phyloP scores from a whole-genome alignment of 73 alveolate genomes.

The Paramecium sonneborni region DNA sequence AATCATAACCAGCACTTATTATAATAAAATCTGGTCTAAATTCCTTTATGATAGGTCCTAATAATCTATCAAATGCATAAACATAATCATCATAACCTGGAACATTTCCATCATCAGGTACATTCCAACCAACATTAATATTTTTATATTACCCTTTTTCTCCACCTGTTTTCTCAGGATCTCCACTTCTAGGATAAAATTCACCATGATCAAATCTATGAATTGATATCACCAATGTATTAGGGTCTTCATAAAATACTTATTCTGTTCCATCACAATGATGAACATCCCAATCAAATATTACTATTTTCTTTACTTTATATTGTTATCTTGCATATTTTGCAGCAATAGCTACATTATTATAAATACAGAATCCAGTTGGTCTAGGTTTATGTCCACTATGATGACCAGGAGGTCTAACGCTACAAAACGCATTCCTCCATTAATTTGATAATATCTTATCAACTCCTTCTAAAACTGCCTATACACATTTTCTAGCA shows the following conservation, averaged over 20 bases:
- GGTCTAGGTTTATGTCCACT: conserved; percentile 76
- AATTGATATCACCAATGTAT: conserved; percentile 88
- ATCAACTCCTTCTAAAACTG: conserved; percentile 51
- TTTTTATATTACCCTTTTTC: conserved; percentile 87
- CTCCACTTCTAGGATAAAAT: conserved; percentile 88
- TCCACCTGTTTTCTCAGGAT: conserved; percentile 81
- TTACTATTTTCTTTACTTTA: conserved; percentile 79
- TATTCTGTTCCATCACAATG: conserved; percentile 99
- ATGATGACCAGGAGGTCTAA: conserved; percentile 99
- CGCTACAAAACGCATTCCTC: conserved; percentile 50
- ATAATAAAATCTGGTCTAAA: conserved; percentile 95
- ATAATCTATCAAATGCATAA: conserved; percentile 86
- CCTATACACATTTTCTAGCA: conserved; percentile 52
- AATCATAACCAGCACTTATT: conserved; percentile 98
- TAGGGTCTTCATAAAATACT: conserved; percentile 86
- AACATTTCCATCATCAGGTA: conserved; percentile 67
- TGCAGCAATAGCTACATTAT: conserved; percentile 97
- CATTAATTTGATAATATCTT: conserved; percentile 29
- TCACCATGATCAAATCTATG: conserved; percentile 92
- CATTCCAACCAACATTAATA: conserved; percentile 86
- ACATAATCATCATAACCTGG: conserved; percentile 94
- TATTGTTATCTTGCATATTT: conserved; percentile 78
- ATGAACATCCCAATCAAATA: conserved; percentile 99
- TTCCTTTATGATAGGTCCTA: conserved; percentile 86
- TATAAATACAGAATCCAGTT: conserved; percentile 94